Evolutionary conservation across 305 asterid species (phyloP).

Genomic region (Fraxinus nigra): DNA sequence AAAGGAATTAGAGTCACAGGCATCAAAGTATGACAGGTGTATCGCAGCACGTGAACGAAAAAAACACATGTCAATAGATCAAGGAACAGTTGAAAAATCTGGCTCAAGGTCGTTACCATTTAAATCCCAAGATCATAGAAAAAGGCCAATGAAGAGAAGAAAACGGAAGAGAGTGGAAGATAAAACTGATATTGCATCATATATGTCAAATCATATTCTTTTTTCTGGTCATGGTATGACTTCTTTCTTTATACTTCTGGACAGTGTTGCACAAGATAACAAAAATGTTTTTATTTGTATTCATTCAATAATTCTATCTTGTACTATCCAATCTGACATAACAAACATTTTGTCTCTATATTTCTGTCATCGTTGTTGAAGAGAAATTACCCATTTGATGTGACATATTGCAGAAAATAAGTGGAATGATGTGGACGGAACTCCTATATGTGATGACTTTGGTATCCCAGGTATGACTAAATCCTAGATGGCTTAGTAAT

Average conservation of each 20-base stretch:
- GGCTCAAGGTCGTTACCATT: slow-evolving; percentile 63
- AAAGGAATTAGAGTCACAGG: slow-evolving; percentile 65
- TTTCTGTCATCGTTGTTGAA: background rate
- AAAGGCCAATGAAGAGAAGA: slow-evolving; percentile 59
- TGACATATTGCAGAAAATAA: slow-evolving; percentile 55
- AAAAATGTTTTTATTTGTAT: background rate
- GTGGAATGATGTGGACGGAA: slow-evolving; percentile 57
- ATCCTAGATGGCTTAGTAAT: background rate
- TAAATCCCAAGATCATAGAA: slow-evolving; percentile 36
- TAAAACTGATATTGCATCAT: slow-evolving; percentile 47
- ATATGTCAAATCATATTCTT: slow-evolving; percentile 67
- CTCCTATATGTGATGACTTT: slow-evolving; percentile 52
- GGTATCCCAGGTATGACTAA: slow-evolving; percentile 55
- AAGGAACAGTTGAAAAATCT: slow-evolving; percentile 39
- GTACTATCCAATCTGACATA: background rate
- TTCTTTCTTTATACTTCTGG: slow-evolving; percentile 15
- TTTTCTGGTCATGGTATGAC: slow-evolving; percentile 63
- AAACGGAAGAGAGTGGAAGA: slow-evolving; percentile 69
- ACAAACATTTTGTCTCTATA: background rate
- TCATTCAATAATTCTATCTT: background rate
- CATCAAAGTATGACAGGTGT: slow-evolving; percentile 51
- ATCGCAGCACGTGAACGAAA: slow-evolving; percentile 38
- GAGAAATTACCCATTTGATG: slow-evolving; percentile 19
- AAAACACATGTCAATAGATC: slow-evolving; percentile 46
- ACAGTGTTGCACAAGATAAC: background rate